Evolutionary conservation across 2,329 filamentous ascomycete genomes (phyloP).

Genomic region (Pyricularia pennisetigena): DNA sequence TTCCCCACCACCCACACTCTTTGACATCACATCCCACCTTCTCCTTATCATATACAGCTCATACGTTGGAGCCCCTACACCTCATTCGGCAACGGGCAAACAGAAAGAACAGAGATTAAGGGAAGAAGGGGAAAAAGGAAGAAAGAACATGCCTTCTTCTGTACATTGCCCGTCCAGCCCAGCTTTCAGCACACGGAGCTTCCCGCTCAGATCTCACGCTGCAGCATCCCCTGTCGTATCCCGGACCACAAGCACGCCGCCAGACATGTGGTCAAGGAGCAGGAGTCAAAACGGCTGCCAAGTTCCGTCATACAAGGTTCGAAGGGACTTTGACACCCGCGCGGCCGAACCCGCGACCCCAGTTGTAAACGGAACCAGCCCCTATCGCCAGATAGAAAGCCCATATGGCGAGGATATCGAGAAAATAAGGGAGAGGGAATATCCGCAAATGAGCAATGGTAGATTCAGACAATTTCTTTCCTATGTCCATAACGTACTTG

Average conservation of each 20-base stretch:
- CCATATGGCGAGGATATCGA: conserved; percentile 24
- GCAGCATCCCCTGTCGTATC: background rate
- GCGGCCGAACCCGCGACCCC: background rate
- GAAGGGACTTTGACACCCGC: background rate
- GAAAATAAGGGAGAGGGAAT: conserved; percentile 25
- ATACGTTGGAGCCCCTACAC: background rate
- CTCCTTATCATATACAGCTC: background rate
- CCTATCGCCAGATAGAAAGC: background rate
- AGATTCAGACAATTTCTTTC: conserved; percentile 5
- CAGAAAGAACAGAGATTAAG: background rate
- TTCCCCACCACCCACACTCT: background rate
- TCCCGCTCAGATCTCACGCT: background rate
- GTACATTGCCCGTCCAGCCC: background rate
- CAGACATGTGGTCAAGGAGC: background rate
- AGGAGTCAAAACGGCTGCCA: background rate
- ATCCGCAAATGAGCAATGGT: conserved; percentile 32
- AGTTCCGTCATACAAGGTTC: background rate
- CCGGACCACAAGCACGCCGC: background rate
- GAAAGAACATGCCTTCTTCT: background rate
- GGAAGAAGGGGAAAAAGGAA: background rate
- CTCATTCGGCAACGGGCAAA: background rate
- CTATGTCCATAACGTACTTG: background rate
- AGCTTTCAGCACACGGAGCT: background rate
- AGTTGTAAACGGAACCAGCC: background rate
- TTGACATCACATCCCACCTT: background rate